Evolutionary conservation across 768 basidiomycete species (phyloP).

Genomic region (Porphyrellus cyaneotinctus): DNA sequence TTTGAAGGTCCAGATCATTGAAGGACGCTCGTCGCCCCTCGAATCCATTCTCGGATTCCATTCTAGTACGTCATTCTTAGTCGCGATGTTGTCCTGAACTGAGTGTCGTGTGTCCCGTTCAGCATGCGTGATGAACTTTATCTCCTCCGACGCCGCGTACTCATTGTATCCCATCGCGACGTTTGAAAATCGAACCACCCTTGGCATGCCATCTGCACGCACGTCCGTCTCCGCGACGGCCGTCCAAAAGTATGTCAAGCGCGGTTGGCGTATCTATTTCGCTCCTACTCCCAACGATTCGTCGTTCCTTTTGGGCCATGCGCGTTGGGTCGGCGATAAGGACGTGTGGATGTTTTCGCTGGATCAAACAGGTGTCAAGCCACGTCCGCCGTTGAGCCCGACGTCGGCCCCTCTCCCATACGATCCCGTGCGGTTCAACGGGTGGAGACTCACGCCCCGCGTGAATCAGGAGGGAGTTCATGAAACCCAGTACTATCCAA

Average conservation of each 20-base stretch:
- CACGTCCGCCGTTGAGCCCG: background rate
- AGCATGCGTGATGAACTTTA: conserved; percentile 33
- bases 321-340: conserved; percentile 33
- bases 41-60: conserved; percentile 42
- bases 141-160: conserved; percentile 38
- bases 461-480: rapidly evolving
- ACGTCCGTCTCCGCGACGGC: background rate
- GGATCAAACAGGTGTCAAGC: background rate
- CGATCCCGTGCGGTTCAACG: conserved; percentile 10
- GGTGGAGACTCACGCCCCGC: conserved; percentile 9
- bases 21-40: conserved; percentile 14
- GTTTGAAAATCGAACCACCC: conserved; percentile 30
- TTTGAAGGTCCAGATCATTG: conserved; percentile 41
- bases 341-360: conserved; percentile 1
- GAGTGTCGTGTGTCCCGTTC: background rate
- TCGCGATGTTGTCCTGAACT: background rate
- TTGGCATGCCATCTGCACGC: conserved; percentile 16
- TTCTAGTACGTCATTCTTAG: conserved; percentile 35
- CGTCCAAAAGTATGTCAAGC: conserved; percentile 32
- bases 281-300: conserved; percentile 1
- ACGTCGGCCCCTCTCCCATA: background rate
- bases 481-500: background rate
- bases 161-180: conserved; percentile 41
- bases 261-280: conserved; percentile 31
- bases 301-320: conserved; percentile 13